phyloP scores from a whole-genome alignment of 108 stramenopile species.

The Cyclotella kingstonii region DNA sequence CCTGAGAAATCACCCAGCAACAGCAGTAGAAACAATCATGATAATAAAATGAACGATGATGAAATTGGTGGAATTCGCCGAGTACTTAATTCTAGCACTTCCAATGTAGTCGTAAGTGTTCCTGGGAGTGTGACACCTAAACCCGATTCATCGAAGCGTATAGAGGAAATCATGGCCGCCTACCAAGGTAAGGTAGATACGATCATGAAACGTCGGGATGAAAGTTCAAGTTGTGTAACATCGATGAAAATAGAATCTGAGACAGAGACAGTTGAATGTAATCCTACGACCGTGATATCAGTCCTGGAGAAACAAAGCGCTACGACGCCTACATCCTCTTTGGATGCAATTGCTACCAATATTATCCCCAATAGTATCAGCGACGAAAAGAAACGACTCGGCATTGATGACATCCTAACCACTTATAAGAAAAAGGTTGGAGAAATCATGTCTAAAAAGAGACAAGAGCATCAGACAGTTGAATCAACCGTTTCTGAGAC shows the following conservation, averaged over 20 bases:
- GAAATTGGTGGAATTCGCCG: not conserved
- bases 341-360: not conserved
- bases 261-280: not conserved
- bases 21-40: no score
- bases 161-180: slow-evolving; percentile 41
- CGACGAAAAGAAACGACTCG: not conserved
- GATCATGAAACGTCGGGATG: slow-evolving; percentile 14
- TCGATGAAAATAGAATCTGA: not conserved
- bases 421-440: slow-evolving; percentile 44
- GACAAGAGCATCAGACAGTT: not conserved
- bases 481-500: not conserved
- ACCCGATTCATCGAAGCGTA: slow-evolving; percentile 16
- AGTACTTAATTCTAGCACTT: not conserved
- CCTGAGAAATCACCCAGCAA: no score
- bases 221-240: not conserved
- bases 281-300: not conserved
- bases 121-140: not conserved
- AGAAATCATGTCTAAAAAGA: slow-evolving; percentile 32
- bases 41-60: no score
- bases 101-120: not conserved
- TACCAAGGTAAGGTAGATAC: slow-evolving; percentile 42
- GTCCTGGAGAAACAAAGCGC: not conserved
- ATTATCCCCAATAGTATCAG: not conserved
- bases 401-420: slow-evolving; percentile 33
- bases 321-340: not conserved